Conservation (phyloP, 495 filamentous ascomycete species). For the Penicillium odoratum region DNA sequence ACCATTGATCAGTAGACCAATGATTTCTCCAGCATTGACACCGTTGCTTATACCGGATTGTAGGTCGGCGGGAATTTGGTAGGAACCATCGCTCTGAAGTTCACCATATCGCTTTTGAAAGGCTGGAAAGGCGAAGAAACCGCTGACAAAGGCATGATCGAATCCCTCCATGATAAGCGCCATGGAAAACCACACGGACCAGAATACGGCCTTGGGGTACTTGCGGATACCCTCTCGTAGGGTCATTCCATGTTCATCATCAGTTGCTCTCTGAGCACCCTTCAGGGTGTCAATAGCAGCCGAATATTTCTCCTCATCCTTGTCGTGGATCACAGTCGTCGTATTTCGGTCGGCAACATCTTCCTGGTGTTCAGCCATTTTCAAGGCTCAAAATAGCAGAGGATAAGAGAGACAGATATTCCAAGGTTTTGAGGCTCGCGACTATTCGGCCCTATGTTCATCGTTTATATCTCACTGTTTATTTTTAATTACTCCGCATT, state of each 20-base stretch:
- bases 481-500: conserved; percentile 14
- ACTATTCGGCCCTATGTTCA: not conserved
- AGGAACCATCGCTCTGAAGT: conserved; percentile 26
- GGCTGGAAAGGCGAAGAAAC: conserved; percentile 20
- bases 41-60: conserved; percentile 65
- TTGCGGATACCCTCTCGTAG: conserved; percentile 1
- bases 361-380: conserved; percentile 21
- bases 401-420: not conserved
- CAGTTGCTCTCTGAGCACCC: conserved; percentile 2
- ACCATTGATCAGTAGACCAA: conserved; percentile 65
- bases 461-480: not conserved
- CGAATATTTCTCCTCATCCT: conserved; percentile 15
- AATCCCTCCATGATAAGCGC: conserved; percentile 46
- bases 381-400: not conserved
- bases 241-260: conserved; percentile 2
- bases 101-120: conserved; percentile 28
- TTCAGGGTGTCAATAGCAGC: conserved; percentile 14
- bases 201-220: conserved; percentile 40
- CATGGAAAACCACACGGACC: conserved; percentile 37
- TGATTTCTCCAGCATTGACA: conserved; percentile 55
- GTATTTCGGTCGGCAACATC: conserved; percentile 15
- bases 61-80: conserved; percentile 51
- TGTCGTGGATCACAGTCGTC: conserved; percentile 12
- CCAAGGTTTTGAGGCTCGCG: not conserved
- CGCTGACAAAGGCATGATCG: conserved; percentile 35